Evolutionary conservation across 495 filamentous ascomycete species (phyloP).

Genomic region (Penicillium lividum): DNA sequence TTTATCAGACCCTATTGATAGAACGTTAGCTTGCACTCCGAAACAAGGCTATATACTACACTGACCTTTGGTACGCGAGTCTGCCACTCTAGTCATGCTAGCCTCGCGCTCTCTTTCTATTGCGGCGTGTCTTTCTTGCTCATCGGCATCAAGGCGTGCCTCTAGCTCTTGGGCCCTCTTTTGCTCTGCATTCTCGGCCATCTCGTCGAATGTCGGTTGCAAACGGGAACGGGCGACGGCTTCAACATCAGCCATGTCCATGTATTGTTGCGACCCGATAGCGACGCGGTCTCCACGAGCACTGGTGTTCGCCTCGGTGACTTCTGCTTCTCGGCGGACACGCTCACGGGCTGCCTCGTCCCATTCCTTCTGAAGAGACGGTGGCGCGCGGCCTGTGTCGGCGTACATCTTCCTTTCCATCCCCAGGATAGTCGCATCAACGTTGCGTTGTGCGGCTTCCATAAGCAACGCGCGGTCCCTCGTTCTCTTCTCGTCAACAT

Average conservation of each 20-base stretch:
- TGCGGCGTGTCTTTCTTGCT: constrained; percentile 44
- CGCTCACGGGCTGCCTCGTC: constrained; percentile 69
- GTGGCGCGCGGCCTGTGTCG: constrained; percentile 74
- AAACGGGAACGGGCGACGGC: constrained; percentile 75
- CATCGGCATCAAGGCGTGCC: constrained; percentile 53
- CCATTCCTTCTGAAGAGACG: constrained; percentile 72
- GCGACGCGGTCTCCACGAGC: constrained; percentile 65
- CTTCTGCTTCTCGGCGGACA: constrained; percentile 62
- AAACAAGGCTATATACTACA: constrained; percentile 4
- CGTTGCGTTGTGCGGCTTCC: constrained; percentile 80
- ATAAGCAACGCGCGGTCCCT: constrained; percentile 73
- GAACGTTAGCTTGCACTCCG: neutral
- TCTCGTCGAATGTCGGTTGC: constrained; percentile 91
- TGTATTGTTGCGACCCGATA: constrained; percentile 77
- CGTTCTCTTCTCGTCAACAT: constrained; percentile 74
- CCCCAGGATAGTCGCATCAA: constrained; percentile 69
- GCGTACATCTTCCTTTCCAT: constrained; percentile 79
- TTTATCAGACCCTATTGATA: neutral
- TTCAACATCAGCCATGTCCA: constrained; percentile 79
- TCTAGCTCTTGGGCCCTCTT: constrained; percentile 63
- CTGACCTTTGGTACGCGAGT: constrained; percentile 47
- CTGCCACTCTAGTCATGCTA: constrained; percentile 46
- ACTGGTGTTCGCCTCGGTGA: constrained; percentile 57
- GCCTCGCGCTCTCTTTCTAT: constrained; percentile 57
- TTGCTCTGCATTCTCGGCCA: constrained; percentile 70